phyloP scores from a whole-genome alignment of 352 stramenopile species.

The Saprolegnia diclina region DNA sequence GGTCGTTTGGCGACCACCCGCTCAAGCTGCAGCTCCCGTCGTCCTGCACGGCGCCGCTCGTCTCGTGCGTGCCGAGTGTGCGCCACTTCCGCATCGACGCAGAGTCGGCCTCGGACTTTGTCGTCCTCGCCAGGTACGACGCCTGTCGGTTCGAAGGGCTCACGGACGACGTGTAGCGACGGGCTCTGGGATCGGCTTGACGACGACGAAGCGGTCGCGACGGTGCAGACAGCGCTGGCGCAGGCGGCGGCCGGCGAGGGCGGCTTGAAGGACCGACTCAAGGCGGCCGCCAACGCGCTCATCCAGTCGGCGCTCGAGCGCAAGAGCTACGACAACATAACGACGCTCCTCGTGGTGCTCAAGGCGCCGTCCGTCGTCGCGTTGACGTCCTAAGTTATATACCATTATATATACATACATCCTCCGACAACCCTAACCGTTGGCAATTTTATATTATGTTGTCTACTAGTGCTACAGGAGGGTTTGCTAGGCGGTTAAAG shows the following conservation, averaged over 20 bases:
- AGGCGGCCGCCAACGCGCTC: conserved; percentile 53
- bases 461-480: no score
- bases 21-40: conserved; percentile 59
- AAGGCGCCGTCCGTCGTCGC: neutral
- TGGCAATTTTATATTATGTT: no score
- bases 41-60: conserved; percentile 54
- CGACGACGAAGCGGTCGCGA: conserved; percentile 56
- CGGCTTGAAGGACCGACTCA: conserved; percentile 46
- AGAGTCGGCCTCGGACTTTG: conserved; percentile 32
- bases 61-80: conserved; percentile 60
- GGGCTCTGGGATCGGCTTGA: conserved; percentile 71
- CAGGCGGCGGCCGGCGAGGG: conserved; percentile 34
- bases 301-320: conserved; percentile 61
- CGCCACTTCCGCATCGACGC: conserved; percentile 39
- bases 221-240: conserved; percentile 49
- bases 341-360: conserved; percentile 53
- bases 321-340: conserved; percentile 80
- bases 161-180: conserved; percentile 36
- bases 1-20: conserved; percentile 71
- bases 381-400: no score
- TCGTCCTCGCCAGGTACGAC: conserved; percentile 52
- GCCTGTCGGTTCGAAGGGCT: no score
- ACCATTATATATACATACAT: no score
- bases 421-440: no score
- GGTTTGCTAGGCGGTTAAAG: no score